phyloP scores from a whole-genome alignment of 108 stramenopile genomes.

The Conticribra guillardii region DNA sequence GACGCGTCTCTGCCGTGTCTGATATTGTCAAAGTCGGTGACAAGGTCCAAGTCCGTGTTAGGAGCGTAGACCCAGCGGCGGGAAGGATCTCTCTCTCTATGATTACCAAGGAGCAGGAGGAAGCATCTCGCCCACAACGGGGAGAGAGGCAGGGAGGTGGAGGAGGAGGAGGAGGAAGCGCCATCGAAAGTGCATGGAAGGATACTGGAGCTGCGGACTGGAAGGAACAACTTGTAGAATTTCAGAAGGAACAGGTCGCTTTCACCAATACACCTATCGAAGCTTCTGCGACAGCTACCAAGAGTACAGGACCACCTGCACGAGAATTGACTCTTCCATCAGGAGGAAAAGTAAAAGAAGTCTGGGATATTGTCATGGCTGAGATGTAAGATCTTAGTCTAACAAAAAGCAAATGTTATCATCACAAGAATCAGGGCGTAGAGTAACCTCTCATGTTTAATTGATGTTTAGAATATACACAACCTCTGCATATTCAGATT shows the following conservation, averaged over 20 bases:
- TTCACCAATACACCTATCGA: constrained; percentile 74
- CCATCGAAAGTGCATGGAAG: constrained; percentile 39
- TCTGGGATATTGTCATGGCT: no score
- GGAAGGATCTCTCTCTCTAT: constrained; percentile 82
- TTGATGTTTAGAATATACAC: no score
- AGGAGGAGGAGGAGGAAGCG: constrained; percentile 34
- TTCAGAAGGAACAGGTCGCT: constrained; percentile 53
- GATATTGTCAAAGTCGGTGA: constrained; percentile 73
- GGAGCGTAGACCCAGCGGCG: constrained; percentile 61
- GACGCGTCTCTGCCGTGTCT: constrained; percentile 62
- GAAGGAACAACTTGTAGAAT: constrained; percentile 69
- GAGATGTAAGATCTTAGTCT: no score
- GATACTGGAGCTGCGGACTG: constrained; percentile 78
- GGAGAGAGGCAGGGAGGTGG: constrained; percentile 31
- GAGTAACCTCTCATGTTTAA: no score
- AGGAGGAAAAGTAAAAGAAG: no score
- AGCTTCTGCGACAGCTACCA: no score
- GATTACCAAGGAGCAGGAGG: constrained; percentile 83
- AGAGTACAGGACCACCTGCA: no score
- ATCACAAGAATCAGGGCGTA: no score
- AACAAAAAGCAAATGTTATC: no score
- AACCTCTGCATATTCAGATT: no score
- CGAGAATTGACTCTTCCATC: no score
- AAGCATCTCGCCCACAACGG: constrained; percentile 44
- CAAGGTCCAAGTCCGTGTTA: constrained; percentile 83